Percentiles rank a stretch among this genome's conserved stretches.
Evolutionary conservation across 2,329 filamentous ascomycete species (phyloP).

Genomic region (Pseudogymnoascus verrucosus): DNA sequence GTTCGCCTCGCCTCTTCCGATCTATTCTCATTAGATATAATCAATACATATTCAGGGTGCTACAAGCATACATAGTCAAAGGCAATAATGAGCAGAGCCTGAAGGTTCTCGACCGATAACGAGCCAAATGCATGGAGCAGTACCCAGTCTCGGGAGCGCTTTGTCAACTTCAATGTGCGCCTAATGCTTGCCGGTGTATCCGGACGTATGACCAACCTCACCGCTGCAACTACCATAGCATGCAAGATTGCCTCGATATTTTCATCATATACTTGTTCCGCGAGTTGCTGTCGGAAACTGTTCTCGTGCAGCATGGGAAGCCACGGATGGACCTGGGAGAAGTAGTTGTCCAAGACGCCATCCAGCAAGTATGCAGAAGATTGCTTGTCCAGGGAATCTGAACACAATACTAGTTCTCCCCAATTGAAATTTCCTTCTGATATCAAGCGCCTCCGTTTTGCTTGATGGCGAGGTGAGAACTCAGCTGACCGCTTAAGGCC

Average conservation of each 20-base stretch:
- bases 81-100: conserved; percentile 31
- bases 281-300: conserved; percentile 17
- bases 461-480: not conserved
- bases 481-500: not conserved
- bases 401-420: conserved; percentile 7
- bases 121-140: conserved; percentile 27
- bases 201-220: conserved; percentile 24
- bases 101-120: conserved; percentile 30
- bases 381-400: conserved; percentile 9
- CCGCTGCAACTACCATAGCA: conserved; percentile 26
- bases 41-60: not conserved
- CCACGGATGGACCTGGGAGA: conserved; percentile 31
- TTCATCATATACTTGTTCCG: conserved; percentile 18
- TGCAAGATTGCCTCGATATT: conserved; percentile 29
- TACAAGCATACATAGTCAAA: conserved; percentile 28
- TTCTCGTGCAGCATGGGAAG: conserved; percentile 32
- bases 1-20: conserved; percentile 26
- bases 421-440: not conserved
- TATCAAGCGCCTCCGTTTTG: conserved; percentile 8
- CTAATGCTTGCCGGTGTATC: conserved; percentile 18
- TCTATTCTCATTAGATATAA: conserved; percentile 15
- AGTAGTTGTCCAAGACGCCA: conserved; percentile 27
- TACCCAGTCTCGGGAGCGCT: conserved; percentile 21
- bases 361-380: conserved; percentile 20
- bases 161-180: conserved; percentile 10